Percentiles rank a stretch among this genome's conserved stretches.
Conservation (phyloP, 257 asterid species). For the Solanum chilense region DNA sequence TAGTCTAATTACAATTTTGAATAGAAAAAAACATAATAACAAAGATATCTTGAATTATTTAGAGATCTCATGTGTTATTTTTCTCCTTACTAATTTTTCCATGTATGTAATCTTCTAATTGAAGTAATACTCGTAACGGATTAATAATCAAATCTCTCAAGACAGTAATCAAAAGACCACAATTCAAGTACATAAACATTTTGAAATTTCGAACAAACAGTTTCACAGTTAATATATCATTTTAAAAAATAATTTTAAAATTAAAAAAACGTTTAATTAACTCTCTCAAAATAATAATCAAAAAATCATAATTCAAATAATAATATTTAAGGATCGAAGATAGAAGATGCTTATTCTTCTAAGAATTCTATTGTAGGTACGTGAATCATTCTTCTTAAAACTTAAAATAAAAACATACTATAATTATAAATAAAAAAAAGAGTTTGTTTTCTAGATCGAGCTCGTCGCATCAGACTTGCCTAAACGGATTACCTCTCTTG, state of each 20-base stretch:
- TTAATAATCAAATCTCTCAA: accelerated
- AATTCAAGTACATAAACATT: no score
- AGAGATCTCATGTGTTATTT: neutral
- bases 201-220: accelerated
- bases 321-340: neutral
- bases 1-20: neutral
- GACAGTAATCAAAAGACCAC: accelerated
- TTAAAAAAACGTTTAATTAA: neutral
- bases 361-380: no score
- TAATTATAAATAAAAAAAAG: neutral
- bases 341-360: neutral
- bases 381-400: neutral
- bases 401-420: neutral
- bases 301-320: neutral
- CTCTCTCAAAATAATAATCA: neutral
- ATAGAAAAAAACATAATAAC: neutral
- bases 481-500: no score
- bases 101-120: no score
- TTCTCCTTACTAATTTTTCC: neutral
- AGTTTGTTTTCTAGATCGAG: no score
- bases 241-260: neutral
- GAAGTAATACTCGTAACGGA: neutral
- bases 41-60: neutral
- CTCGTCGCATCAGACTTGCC: no score
- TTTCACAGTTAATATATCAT: neutral